phyloP scores from a whole-genome alignment of 306 rosid species.

The barrel medic (Medicago truncatula) region DNA sequence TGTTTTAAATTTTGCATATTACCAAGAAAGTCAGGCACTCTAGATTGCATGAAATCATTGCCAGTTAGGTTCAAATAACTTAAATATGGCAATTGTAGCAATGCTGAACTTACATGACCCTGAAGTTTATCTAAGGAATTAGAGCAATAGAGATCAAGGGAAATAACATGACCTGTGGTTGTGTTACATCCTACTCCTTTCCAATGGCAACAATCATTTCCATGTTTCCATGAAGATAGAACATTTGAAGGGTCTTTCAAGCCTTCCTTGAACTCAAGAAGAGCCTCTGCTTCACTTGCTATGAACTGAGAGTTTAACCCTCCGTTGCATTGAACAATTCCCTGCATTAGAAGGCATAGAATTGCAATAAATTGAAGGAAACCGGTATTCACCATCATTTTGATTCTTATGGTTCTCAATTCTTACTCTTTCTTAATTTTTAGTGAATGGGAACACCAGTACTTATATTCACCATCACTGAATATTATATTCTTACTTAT shows the following conservation, averaged over 20 bases:
- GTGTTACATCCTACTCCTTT: slow-evolving; percentile 39
- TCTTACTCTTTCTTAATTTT: not conserved
- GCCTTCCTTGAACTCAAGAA: slow-evolving; percentile 30
- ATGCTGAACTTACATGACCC: slow-evolving; percentile 16
- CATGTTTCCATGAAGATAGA: slow-evolving; percentile 16
- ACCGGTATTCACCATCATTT: not conserved
- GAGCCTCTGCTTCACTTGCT: slow-evolving; percentile 19
- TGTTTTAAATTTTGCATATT: slow-evolving; percentile 18
- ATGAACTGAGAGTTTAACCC: not conserved
- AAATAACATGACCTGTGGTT: slow-evolving; percentile 43
- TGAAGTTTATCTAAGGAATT: not conserved
- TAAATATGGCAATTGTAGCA: slow-evolving; percentile 31
- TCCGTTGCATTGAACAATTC: not conserved
- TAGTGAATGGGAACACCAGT: not conserved
- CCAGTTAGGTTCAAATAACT: slow-evolving; percentile 35
- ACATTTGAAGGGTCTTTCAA: slow-evolving; percentile 26
- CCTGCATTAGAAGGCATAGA: not conserved
- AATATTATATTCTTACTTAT: no score
- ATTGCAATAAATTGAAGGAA: not conserved
- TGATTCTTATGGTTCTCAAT: not conserved
- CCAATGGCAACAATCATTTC: slow-evolving; percentile 40
- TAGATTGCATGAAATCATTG: slow-evolving; percentile 29
- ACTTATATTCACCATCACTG: not conserved
- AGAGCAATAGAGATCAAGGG: slow-evolving; percentile 32
- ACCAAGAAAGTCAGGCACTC: slow-evolving; percentile 31